Evolutionary conservation across 257 asterid genomes (phyloP).

Genomic region (Scutellaria baicalensis): DNA sequence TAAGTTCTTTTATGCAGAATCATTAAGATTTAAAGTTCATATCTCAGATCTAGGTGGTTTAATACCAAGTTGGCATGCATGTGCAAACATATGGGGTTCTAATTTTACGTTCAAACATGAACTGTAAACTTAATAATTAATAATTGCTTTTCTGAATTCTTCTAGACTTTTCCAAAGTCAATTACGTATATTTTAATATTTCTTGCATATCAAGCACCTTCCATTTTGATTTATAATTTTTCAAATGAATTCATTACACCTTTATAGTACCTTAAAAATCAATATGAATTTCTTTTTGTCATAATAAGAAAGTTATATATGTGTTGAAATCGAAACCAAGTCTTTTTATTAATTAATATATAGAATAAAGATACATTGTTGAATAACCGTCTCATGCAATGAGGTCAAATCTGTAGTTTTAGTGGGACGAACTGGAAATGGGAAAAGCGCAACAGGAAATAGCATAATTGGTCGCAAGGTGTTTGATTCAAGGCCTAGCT

Average conservation of each 20-base stretch:
- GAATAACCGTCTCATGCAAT: too few relatives aligned
- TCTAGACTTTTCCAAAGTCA: background rate
- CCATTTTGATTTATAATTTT: background rate
- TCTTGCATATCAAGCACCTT: background rate
- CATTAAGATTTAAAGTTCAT: background rate
- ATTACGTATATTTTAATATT: background rate
- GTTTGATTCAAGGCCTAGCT: too few relatives aligned
- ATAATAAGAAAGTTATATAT: background rate
- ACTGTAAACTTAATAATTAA: constrained; percentile 5
- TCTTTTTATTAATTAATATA: background rate
- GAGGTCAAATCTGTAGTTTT: too few relatives aligned
- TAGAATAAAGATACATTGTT: too few relatives aligned
- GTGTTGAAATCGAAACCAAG: background rate
- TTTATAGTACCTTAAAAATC: background rate
- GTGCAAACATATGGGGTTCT: constrained; percentile 14
- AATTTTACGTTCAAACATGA: constrained; percentile 4
- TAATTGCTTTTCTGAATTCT: constrained; percentile 3
- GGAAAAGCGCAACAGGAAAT: too few relatives aligned
- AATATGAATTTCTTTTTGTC: background rate
- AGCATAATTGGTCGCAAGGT: too few relatives aligned
- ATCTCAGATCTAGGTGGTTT: constrained; percentile 18
- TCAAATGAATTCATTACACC: too few relatives aligned
- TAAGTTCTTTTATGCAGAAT: too few relatives aligned
- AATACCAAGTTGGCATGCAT: constrained; percentile 20
- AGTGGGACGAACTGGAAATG: too few relatives aligned